A percentile compares a stretch with the other conserved stretches of the same genome.
Conservation (phyloP, 768 basidiomycete species). For the Bullera alba region DNA sequence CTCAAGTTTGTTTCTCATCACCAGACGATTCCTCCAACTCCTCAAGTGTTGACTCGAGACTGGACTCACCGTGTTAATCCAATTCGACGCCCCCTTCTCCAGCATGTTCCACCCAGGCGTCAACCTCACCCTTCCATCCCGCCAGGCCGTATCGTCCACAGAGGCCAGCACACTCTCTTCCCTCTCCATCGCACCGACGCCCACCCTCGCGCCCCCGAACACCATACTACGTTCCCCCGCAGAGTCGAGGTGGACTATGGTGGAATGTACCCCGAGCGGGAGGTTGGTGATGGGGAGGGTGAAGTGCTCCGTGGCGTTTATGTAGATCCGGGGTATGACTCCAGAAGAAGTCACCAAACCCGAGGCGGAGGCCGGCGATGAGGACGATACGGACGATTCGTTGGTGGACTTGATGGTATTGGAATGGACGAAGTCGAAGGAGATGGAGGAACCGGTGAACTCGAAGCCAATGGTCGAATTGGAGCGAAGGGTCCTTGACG, state of each 20-base stretch:
- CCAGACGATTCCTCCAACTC: no score
- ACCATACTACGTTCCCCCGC: constrained; percentile 1
- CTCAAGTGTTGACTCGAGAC: no score
- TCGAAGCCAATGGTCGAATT: constrained; percentile 16
- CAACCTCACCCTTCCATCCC: constrained; percentile 16
- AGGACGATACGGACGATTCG: neutral
- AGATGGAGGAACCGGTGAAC: constrained; percentile 19
- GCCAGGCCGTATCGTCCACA: constrained; percentile 38
- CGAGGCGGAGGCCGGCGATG: neutral
- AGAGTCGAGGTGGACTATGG: constrained; percentile 6
- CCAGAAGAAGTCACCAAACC: no score
- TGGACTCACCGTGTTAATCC: constrained; percentile 30
- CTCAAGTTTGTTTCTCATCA: no score
- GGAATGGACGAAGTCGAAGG: neutral
- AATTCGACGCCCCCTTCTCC: constrained; percentile 25
- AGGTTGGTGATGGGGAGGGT: constrained; percentile 6
- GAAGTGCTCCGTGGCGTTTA: constrained; percentile 6
- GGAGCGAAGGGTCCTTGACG: constrained; percentile 8
- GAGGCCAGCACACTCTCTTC: constrained; percentile 14
- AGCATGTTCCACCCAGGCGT: constrained; percentile 40
- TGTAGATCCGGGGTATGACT: no score
- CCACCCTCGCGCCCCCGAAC: constrained; percentile 15
- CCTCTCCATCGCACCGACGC: constrained; percentile 9
- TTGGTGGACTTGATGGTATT: neutral
- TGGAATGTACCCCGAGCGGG: constrained; percentile 14